Evolutionary conservation across 495 filamentous ascomycete genomes (phyloP), one percentile per base, ranked within the genome.

Genomic region (Thermothielavioides terrestris): DNA sequence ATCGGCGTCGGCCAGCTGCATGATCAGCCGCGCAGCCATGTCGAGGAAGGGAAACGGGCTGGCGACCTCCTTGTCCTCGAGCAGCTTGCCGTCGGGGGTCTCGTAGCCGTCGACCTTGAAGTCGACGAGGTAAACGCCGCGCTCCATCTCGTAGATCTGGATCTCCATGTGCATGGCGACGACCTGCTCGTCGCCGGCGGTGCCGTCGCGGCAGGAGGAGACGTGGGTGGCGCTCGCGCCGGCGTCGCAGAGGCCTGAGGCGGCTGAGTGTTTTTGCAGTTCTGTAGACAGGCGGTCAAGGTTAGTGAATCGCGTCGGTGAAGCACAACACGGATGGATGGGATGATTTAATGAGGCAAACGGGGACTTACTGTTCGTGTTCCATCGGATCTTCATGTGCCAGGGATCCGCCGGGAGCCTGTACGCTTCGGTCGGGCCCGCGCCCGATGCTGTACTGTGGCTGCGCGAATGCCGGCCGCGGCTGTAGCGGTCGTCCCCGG

Each of bases 91-190:
- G 11, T 78, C 70, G 3, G 68, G 57, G 31, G 86, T 85, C 67
- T 98, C 92, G 66, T 98, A 98, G 6, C 92, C 92, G n/a, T 90
- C 89, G 61, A 92, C 95, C 62, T 94, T 97, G 77, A 98, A 97
- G 65, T 98, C 92, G 22, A 98, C 92, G 54, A 97, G 84, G 66
- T 90, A 98, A 56, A 89, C 90, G 48, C 86, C 85, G 32, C 82
- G 80, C 66, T 98, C 92, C 67, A 98, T 84, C 59, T 91, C 86
- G 65, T 98, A 98, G 25, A 98, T 82, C 64, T 98, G 92, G 49
- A 98, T 94, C 45, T 92, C 89, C 64, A 97, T 82, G 58, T 94
- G 91, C 53, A 97, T 88, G 53, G 79, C 83, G 20, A 86, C 76
- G 40, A 78, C 76, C 43, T 85, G 74, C 9, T 72, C 54, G 40